phyloP scores from a whole-genome alignment of 202 grass and related monocot species.

The Cymbopogon flexuosus region DNA sequence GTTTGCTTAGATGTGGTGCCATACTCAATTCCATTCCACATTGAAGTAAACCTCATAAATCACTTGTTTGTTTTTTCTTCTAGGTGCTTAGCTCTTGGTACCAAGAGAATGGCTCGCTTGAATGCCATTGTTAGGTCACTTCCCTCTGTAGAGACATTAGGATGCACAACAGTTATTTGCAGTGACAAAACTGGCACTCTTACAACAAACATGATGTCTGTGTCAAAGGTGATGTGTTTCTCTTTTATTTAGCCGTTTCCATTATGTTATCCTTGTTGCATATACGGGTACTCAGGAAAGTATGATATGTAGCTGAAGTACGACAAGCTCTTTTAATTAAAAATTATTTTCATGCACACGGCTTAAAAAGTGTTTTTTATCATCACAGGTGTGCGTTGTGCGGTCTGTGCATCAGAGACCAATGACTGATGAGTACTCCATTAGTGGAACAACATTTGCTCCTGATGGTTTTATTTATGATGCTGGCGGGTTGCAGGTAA shows the following conservation, averaged over 20 bases:
- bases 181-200: conserved; percentile 99
- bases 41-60: conserved; percentile 27
- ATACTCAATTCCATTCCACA: neutral
- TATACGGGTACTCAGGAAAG: neutral
- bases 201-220: conserved; percentile 99
- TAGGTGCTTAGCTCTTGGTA: conserved; percentile 98
- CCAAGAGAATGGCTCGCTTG: conserved; percentile 97
- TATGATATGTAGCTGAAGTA: conserved; percentile 21
- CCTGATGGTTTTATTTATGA: conserved; percentile 96
- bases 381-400: conserved; percentile 78
- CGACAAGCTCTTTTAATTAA: conserved; percentile 13
- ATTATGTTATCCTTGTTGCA: conserved; percentile 33
- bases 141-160: conserved; percentile 95
- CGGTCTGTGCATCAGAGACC: conserved; percentile 79
- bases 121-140: conserved; percentile 92
- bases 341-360: neutral
- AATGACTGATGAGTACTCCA: conserved; percentile 76
- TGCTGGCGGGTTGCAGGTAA: conserved; percentile 70
- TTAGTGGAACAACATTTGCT: conserved; percentile 94
- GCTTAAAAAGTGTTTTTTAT: conserved; percentile 25
- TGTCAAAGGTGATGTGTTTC: conserved; percentile 71
- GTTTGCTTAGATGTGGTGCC: conserved; percentile 16
- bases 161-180: conserved; percentile 98
- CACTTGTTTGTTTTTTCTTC: conserved; percentile 32
- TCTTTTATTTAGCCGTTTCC: conserved; percentile 1